Percentiles rank a stretch among this genome's conserved stretches.
These are phyloP conservation scores for Hypoxylon sp. DNA, from an alignment of 2,329 filamentous ascomycete genomes.

Conservation along the genomic window DNA sequence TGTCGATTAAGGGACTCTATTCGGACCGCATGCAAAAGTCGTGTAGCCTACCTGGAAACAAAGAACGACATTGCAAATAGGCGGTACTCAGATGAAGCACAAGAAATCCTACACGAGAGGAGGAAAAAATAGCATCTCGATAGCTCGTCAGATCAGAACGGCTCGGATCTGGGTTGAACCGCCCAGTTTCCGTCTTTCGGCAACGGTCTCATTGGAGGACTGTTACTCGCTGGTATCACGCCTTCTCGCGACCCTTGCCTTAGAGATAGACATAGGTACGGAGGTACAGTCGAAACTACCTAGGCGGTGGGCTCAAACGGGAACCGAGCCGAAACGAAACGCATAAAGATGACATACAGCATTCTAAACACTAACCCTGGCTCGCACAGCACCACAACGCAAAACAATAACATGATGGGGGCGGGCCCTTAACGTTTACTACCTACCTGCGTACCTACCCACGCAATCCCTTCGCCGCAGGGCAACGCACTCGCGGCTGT, in stretches of 20 bases:
- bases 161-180: constrained; percentile 15
- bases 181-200: constrained; percentile 10
- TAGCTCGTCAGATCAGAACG: constrained; percentile 27
- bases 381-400: constrained; percentile 1
- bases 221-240: constrained; percentile 13
- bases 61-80: neutral
- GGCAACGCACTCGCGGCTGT: neutral
- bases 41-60: neutral
- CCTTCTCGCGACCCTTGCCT: constrained; percentile 2
- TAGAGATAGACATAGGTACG: too few species aligned
- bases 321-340: constrained; percentile 28
- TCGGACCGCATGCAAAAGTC: constrained; percentile 2
- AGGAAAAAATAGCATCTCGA: constrained; percentile 7
- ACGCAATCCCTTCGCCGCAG: too few species aligned
- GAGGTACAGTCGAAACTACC: constrained; percentile 10
- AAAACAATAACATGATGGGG: neutral
- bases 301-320: constrained; percentile 27
- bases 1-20: neutral
- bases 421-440: neutral
- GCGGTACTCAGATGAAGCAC: neutral
- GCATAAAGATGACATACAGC: constrained; percentile 32
- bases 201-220: constrained; percentile 24
- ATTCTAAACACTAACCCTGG: constrained; percentile 16
- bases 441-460: neutral
- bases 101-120: neutral